Conservation (phyloP, 495 filamentous ascomycete genomes). For the Penicillium herquei region DNA sequence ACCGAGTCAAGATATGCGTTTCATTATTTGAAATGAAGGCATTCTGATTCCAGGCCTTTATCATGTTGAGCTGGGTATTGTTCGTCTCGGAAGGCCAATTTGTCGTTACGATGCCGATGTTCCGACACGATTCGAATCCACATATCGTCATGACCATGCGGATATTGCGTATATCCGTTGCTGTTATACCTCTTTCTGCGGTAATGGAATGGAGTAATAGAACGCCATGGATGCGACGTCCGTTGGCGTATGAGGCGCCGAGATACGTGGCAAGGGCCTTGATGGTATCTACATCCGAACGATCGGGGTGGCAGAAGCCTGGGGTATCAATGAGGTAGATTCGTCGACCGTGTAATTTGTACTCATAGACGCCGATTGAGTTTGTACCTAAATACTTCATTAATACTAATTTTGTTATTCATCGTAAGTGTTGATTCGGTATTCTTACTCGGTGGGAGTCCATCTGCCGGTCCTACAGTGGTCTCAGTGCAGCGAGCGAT, state of each 20-base stretch:
- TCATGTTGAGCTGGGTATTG: no score
- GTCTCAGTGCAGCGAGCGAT: not conserved
- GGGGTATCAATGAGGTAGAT: conserved; percentile 48
- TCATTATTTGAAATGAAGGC: not conserved
- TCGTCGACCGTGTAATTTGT: conserved; percentile 6
- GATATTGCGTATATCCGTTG: conserved; percentile 14
- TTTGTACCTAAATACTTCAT: not conserved
- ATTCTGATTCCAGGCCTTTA: not conserved
- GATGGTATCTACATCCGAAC: conserved; percentile 40
- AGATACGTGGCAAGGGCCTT: conserved; percentile 29
- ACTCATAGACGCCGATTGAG: conserved; percentile 4
- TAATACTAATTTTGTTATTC: no score
- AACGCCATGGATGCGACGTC: conserved; percentile 24
- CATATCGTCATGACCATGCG: not conserved
- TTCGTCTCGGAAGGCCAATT: not conserved
- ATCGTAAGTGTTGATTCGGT: no score
- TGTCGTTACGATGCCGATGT: not conserved
- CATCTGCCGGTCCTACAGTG: not conserved
- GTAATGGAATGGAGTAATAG: conserved; percentile 21
- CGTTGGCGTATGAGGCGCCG: conserved; percentile 20
- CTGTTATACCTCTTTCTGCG: not conserved
- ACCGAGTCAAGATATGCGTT: not conserved
- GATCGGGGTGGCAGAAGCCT: conserved; percentile 50
- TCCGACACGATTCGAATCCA: not conserved
- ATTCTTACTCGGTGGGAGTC: not conserved